These are phyloP conservation scores for Camptophora hylomeconis DNA, from an alignment of 2,329 filamentous ascomycete genomes.

Conservation along the genomic window DNA sequence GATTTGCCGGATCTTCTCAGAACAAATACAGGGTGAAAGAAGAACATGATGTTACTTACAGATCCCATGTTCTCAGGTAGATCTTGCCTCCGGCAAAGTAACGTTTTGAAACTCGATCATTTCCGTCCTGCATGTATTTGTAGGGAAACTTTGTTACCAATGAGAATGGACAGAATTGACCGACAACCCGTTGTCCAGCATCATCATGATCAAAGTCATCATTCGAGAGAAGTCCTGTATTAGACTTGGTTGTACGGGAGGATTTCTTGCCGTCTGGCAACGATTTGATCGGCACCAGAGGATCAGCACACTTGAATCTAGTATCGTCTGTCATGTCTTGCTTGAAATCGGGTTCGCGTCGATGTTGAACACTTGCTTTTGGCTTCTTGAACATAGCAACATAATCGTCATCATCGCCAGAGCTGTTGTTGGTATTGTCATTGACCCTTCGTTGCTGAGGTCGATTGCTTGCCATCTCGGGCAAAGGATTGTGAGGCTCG, in stretches of 20 bases:
- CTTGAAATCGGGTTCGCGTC: background rate
- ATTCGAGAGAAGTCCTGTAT: background rate
- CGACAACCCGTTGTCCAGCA: conserved; percentile 9
- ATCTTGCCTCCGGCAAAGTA: conserved; percentile 32
- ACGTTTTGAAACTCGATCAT: conserved; percentile 22
- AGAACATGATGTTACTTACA: conserved; percentile 61
- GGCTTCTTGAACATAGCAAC: conserved; percentile 8
- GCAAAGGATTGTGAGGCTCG: too few relatives aligned
- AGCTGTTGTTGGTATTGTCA: conserved; percentile 6
- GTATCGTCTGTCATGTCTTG: background rate
- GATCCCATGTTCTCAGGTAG: conserved; percentile 54
- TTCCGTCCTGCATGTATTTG: conserved; percentile 24
- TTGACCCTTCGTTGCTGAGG: too few relatives aligned
- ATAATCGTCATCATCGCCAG: conserved; percentile 17
- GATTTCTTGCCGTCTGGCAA: background rate
- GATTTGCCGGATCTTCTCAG: conserved; percentile 1
- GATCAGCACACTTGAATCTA: too few relatives aligned
- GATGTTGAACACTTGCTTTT: conserved; percentile 1
- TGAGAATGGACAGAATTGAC: conserved; percentile 27
- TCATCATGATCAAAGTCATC: conserved; percentile 4
- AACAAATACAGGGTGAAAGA: conserved; percentile 3
- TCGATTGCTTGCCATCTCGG: too few relatives aligned
- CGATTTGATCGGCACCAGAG: too few relatives aligned
- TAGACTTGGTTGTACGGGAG: conserved; percentile 1
- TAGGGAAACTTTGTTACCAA: conserved; percentile 31